Evolutionary conservation across 2,329 filamentous ascomycete species (phyloP).

Genomic region (Claviceps sorghi): DNA sequence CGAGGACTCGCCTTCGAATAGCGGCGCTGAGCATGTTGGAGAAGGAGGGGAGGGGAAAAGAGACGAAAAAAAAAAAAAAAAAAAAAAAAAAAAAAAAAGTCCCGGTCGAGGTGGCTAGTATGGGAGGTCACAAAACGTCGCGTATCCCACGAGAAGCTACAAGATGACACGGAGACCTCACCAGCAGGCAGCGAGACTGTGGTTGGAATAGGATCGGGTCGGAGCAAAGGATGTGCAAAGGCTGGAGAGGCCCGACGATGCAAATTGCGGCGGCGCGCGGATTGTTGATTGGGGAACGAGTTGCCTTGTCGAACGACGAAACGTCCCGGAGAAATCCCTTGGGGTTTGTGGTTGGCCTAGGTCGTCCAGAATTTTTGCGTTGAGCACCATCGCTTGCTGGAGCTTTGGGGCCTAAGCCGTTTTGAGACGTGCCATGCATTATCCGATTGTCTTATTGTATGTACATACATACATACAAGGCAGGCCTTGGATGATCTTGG

Average conservation of each 20-base stretch:
- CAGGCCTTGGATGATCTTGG: too few species aligned
- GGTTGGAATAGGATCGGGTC: slow-evolving; percentile 6
- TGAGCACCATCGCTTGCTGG: slow-evolving; percentile 24
- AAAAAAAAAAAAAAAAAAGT: slow-evolving; percentile 15
- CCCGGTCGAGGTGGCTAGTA: slow-evolving; percentile 10
- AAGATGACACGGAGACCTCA: slow-evolving; percentile 1
- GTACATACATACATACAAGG: not conserved
- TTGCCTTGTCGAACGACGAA: slow-evolving; percentile 10
- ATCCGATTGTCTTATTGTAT: not conserved
- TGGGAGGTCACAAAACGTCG: slow-evolving; percentile 7
- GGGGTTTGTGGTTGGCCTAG: slow-evolving; percentile 18
- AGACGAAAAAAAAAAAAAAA: not conserved
- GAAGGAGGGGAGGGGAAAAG: not conserved
- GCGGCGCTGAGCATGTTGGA: slow-evolving; percentile 46
- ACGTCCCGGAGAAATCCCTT: slow-evolving; percentile 20
- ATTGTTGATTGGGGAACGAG: slow-evolving; percentile 17
- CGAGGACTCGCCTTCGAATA: slow-evolving; percentile 47
- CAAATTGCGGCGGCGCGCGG: slow-evolving; percentile 13
- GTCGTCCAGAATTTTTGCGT: slow-evolving; percentile 26
- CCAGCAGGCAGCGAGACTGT: not conserved
- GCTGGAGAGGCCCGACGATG: slow-evolving; percentile 1
- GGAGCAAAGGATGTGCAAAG: slow-evolving; percentile 8
- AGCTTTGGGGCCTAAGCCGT: slow-evolving; percentile 19
- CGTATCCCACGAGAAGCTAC: not conserved
- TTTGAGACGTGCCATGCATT: slow-evolving; percentile 11